These are phyloP conservation scores for Fusarium mexicanum DNA, from an alignment of 2,329 filamentous ascomycete species.

Conservation along the genomic window DNA sequence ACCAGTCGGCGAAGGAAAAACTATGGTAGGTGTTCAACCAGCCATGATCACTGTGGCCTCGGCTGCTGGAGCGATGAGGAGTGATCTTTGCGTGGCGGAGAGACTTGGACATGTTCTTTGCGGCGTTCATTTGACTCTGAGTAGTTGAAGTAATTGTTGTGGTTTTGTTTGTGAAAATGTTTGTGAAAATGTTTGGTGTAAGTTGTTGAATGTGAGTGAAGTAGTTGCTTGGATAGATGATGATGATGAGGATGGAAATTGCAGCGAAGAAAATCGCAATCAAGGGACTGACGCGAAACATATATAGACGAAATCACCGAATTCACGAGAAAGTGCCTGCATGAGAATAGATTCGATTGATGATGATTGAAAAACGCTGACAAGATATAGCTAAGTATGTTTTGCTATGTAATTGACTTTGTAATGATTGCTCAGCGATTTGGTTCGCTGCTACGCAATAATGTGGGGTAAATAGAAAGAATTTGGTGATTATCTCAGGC, in stretches of 20 bases:
- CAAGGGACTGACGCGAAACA: slow-evolving; percentile 48
- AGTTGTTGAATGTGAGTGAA: slow-evolving; percentile 37
- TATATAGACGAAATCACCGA: slow-evolving; percentile 49
- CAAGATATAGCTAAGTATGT: slow-evolving; percentile 35
- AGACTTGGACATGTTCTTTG: slow-evolving; percentile 67
- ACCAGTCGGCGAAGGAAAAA: slow-evolving; percentile 81
- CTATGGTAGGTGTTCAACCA: slow-evolving; percentile 91
- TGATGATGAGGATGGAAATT: slow-evolving; percentile 51
- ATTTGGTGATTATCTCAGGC: slow-evolving; percentile 32
- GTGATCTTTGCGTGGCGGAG: slow-evolving; percentile 76
- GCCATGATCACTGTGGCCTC: slow-evolving; percentile 83
- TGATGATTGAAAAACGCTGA: slow-evolving; percentile 42
- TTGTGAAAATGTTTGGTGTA: slow-evolving; percentile 28
- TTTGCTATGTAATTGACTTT: slow-evolving; percentile 23
- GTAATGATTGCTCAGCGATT: slow-evolving; percentile 41
- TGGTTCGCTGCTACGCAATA: slow-evolving; percentile 14
- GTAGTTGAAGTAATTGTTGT: neutral
- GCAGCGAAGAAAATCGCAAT: slow-evolving; percentile 50
- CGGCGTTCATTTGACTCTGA: slow-evolving; percentile 44
- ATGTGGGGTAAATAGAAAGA: neutral
- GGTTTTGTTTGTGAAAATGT: slow-evolving; percentile 21
- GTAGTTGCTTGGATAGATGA: slow-evolving; percentile 43
- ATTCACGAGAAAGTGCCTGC: slow-evolving; percentile 41
- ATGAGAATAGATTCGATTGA: slow-evolving; percentile 22
- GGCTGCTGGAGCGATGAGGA: slow-evolving; percentile 74